Base-by-base conservation (phyloP, 805 yeast species). In the Lachancea thermotolerans region DNA sequence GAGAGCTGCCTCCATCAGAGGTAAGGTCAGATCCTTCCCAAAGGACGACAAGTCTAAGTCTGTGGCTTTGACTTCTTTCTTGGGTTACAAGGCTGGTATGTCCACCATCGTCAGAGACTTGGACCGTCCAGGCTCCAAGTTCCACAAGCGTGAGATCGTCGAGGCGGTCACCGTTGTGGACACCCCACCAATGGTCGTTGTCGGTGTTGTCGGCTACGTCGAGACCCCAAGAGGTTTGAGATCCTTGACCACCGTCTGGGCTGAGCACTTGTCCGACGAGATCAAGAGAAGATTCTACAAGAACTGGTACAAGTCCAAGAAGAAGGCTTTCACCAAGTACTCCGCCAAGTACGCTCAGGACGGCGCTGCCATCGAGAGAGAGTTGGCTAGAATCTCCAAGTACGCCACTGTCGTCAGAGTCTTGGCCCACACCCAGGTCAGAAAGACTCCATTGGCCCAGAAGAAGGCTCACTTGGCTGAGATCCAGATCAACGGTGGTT, bases 41-140 rank as follows among this genome's bases (percentile, higher is more conserved):
- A 89, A 84, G 82, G 98, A 91, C 75, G 95, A 87, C 75, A 82
- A 85, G 79, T 73, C 95, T 60, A 91, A 91, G 85, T 95, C 98
- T 67, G 96, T 90, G 66, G 95, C 95, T 73, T 80, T 93, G 75
- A 93, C 99, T 65, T 97, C 99, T 64, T 93, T 91, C 95, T 83
- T 93, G 67, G 99, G 99, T 79, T 93, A 93, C 96, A 80, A 80
- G 83, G 99, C 99, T 65, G 99, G 99, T 88, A 93, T 93, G 99
- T 83, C 99, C 78, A 93, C 99, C 78, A 88, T 89, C 67, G 99
- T 93, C 71, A 90, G 99, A 81, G 99, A 93, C 79, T 85, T 93
- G 72, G 97, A 93, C 91, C 86, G 98, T 80, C 99, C 99, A 78
- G 99, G 99, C 74, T 93, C 99, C 72, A 93, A 93, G 83, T 89